These are phyloP conservation scores for Linderina pennispora DNA, from an alignment of 192 early-diverging fungal species.

Conservation along the genomic window DNA sequence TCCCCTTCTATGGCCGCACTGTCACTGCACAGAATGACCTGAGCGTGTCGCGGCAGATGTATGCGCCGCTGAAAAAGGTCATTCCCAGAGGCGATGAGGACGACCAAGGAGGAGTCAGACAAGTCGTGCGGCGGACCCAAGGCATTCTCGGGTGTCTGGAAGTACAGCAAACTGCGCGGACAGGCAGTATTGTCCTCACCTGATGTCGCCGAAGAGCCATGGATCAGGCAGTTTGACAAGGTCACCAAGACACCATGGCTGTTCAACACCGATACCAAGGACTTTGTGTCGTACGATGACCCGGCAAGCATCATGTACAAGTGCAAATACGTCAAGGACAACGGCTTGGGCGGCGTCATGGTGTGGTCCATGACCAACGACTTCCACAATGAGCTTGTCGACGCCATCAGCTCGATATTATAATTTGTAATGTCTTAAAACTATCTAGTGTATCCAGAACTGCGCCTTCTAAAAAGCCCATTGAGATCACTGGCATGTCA, in stretches of 20 bases:
- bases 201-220: conserved; percentile 48
- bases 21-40: conserved; percentile 34
- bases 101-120: conserved; percentile 35
- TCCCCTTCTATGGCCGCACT: conserved; percentile 59
- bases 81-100: conserved; percentile 55
- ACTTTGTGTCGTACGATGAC: conserved; percentile 67
- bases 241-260: conserved; percentile 64
- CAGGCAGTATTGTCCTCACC: conserved; percentile 45
- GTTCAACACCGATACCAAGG: conserved; percentile 52
- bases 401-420: conserved; percentile 7
- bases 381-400: conserved; percentile 50
- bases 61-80: conserved; percentile 19
- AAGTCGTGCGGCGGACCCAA: conserved; percentile 33
- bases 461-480: neutral
- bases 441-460: neutral
- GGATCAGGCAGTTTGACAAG: conserved; percentile 57
- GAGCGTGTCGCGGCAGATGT: conserved; percentile 21
- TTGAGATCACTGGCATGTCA: conserved; percentile 14
- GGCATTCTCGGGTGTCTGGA: conserved; percentile 61
- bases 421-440: too few species aligned
- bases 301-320: conserved; percentile 48
- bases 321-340: conserved; percentile 33
- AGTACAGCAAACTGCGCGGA: conserved; percentile 54
- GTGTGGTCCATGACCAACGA: conserved; percentile 65
- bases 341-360: conserved; percentile 62